These are phyloP conservation scores for Trypanosoma cruzi DNA, from an alignment of 208 protist species.

Conservation along the genomic window DNA sequence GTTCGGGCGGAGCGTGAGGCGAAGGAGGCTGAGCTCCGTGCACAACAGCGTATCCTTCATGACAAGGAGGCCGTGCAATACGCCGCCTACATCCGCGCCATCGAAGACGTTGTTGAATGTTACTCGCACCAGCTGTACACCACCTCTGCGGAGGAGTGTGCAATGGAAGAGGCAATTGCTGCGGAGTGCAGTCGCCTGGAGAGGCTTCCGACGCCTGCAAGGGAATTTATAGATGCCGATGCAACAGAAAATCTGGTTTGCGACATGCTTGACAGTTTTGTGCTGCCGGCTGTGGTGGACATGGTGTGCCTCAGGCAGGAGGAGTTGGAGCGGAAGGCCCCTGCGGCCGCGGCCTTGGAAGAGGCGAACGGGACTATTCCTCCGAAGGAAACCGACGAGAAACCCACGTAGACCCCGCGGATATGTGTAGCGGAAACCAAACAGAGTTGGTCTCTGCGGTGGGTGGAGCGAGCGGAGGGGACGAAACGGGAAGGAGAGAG, in stretches of 20 bases:
- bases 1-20: constrained; percentile 75
- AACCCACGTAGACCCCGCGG: not conserved
- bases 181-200: constrained; percentile 52
- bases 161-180: constrained; percentile 64
- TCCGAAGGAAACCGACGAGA: constrained; percentile 6
- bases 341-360: constrained; percentile 48
- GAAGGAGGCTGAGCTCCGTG: constrained; percentile 70
- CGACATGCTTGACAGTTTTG: constrained; percentile 79
- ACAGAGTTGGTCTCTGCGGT: not conserved
- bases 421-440: not conserved
- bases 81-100: constrained; percentile 56
- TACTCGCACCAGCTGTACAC: constrained; percentile 66
- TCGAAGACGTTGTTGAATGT: constrained; percentile 60
- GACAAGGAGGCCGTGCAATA: constrained; percentile 80
- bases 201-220: constrained; percentile 26
- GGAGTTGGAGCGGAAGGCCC: constrained; percentile 51
- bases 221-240: constrained; percentile 27
- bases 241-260: constrained; percentile 60
- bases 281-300: constrained; percentile 73
- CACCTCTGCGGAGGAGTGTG: constrained; percentile 52
- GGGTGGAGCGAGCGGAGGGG: not conserved
- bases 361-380: constrained; percentile 9
- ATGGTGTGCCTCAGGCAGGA: constrained; percentile 39
- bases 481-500: not conserved
- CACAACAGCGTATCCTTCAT: constrained; percentile 61